Base-by-base conservation (phyloP, 1,284 basidiomycete species). In the Polyporus tsugae region DNA sequence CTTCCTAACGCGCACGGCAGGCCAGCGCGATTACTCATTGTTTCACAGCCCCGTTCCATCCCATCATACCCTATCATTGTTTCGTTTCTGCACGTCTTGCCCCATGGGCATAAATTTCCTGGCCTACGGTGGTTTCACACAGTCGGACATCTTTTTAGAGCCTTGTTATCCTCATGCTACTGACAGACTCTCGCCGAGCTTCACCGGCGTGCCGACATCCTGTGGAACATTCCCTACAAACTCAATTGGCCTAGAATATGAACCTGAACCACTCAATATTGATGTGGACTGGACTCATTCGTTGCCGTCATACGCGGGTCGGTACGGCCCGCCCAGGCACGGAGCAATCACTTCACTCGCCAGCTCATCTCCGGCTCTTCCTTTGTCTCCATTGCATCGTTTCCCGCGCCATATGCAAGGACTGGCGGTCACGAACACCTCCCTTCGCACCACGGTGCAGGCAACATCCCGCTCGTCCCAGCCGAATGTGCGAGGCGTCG, bases 241-340 rank as follows among this genome's bases (percentile, higher is more conserved):
- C 46, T 52, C n/a, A 52, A 52, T 52, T 52, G 22, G 22, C 10
- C 46, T 11, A 11, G n/a, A 25, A 25, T 52, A 52, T 52, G 46
- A 52, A 52, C 22, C 46, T 29, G 46, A 25, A 13, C 46, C 46
- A 25, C 46, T 52, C 46, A 42, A 19, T 42, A 42, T 42, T 42
- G 19, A 42, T 42, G 41, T 42, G 41, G 41, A 19, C 41, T 15
- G 17, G 13, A 15, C 25, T 25, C 46, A 52, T 22, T 11, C 11
- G 3, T 52, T 52, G 11, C 46, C 46, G 46, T 52, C 46, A 52
- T 52, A 25, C 0, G 22, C 46, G 46, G 46, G 4, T 52, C 46
- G 46, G 22, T 29, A 4, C 46, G 46, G 46, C 46, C 46, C 46
- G 46, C 46, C 46, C 46, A 52, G 46, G 46, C 46, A 52, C 46